phyloP scores from a whole-genome alignment of 257 asterid genomes.

The Nicotiana benthamiana region DNA sequence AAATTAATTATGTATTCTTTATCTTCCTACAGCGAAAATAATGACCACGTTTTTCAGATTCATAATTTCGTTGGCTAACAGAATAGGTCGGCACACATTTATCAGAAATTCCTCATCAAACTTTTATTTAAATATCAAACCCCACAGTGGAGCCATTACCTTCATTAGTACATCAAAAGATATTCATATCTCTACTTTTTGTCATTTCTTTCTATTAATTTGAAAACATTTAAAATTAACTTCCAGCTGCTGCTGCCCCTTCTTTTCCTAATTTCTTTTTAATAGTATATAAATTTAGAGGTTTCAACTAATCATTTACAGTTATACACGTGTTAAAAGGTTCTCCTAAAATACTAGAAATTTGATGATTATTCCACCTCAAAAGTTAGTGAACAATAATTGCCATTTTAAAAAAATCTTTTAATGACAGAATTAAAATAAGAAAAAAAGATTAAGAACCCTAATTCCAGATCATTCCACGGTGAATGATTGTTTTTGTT shows the following conservation, averaged over 20 bases:
- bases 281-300: neutral
- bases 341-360: neutral
- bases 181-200: neutral
- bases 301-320: neutral
- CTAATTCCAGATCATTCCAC: constrained; percentile 4
- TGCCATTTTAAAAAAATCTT: neutral
- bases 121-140: neutral
- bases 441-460: neutral
- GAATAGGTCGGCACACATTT: neutral
- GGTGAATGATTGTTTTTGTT: neutral
- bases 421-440: neutral
- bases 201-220: neutral
- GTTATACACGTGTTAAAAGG: neutral
- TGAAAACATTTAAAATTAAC: neutral
- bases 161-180: neutral
- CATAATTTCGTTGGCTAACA: neutral
- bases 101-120: neutral
- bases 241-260: neutral
- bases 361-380: neutral
- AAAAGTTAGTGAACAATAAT: neutral
- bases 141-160: neutral
- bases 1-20: too few species aligned
- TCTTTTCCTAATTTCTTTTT: neutral
- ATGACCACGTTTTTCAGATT: neutral
- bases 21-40: neutral